Evolutionary conservation across 768 basidiomycete genomes (phyloP).

Genomic region (Podaxis sp.): DNA sequence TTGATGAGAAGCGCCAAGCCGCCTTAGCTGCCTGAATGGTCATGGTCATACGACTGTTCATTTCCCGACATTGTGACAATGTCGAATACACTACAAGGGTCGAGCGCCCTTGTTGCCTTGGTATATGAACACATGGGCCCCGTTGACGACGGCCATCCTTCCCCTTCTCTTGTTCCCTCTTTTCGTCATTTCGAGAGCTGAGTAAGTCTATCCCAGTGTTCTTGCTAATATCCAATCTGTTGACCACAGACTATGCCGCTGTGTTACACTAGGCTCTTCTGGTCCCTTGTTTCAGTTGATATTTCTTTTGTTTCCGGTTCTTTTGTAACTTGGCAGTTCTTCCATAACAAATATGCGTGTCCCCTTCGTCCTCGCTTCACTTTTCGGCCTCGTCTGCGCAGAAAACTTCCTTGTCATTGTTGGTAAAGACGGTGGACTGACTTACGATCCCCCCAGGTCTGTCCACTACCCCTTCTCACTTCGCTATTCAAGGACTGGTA

Average conservation of each 20-base stretch:
- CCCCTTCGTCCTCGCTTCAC: slow-evolving; percentile 23
- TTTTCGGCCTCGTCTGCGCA: slow-evolving; percentile 29
- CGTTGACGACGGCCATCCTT: slow-evolving; percentile 3
- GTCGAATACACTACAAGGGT: not conserved
- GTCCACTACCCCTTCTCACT: slow-evolving; percentile 10
- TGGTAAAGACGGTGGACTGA: slow-evolving; percentile 27
- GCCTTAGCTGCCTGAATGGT: no score
- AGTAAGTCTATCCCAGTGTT: slow-evolving; percentile 23
- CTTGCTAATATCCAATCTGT: slow-evolving; percentile 9
- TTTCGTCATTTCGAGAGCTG: slow-evolving; percentile 31
- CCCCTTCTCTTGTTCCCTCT: slow-evolving; percentile 12
- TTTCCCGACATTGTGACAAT: no score
- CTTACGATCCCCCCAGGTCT: slow-evolving; percentile 28
- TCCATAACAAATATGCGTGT: slow-evolving; percentile 22
- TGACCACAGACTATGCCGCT: not conserved
- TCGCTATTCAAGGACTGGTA: not conserved
- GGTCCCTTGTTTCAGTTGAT: slow-evolving; percentile 14
- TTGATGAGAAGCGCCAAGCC: no score
- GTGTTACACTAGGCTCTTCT: slow-evolving; percentile 9
- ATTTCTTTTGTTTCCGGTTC: not conserved
- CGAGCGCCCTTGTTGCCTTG: not conserved
- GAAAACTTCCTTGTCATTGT: slow-evolving; percentile 33
- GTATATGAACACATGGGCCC: not conserved
- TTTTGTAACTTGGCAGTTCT: not conserved
- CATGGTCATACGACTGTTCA: no score